Base-by-base conservation (phyloP, 257 asterid genomes). In the Eustoma russellianum region DNA sequence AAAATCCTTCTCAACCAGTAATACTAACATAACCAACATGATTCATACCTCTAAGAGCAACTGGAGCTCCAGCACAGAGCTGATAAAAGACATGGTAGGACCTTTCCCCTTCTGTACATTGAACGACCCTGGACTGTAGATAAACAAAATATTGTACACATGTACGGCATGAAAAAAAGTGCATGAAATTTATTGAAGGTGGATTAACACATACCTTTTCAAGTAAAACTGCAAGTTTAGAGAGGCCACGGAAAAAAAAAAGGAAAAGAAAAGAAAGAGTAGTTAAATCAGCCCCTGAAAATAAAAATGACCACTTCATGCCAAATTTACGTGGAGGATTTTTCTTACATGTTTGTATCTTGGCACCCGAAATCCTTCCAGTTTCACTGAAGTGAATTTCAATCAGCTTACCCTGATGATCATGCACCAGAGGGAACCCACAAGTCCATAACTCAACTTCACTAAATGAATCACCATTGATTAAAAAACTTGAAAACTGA, bases 331-430 rank as follows among this genome's bases (percentile, higher is more conserved):
- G 60, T 59, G 58, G 41, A 53, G 69, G 65, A 44, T 63, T 49
- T 48, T 52, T 61, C 98, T 79, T 79, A 92, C 99, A 92, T 52
- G 97, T 92, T 72, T 92, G 95, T 61, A 92, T 88, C 60, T 75
- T 81, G 60, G 99, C 95, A 65, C 99, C 99, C 33, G 97, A 88
- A 69, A 92, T 88, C 71, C 85, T 92, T 74, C 99, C 95, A 72
- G 94, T 82, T 74, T 92, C 97, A 62, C 97, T 92, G 75, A 92
- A 88, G 80, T 92, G 97, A 71, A 92, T 92, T 65, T 92, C 99
- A 47, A 88, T 88, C 81, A 92, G 88, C 75, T 92, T 92, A 56
- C 99, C 99, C 98, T 92, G 82, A 70, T 34, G 51, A 50, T 41
- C 44, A 41, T 18, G 17, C 13, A 41, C 44, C 17, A 30, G n/a